Evolutionary conservation across 176 grass and related monocot species (phyloP).

Genomic region (Triticum urartu): DNA sequence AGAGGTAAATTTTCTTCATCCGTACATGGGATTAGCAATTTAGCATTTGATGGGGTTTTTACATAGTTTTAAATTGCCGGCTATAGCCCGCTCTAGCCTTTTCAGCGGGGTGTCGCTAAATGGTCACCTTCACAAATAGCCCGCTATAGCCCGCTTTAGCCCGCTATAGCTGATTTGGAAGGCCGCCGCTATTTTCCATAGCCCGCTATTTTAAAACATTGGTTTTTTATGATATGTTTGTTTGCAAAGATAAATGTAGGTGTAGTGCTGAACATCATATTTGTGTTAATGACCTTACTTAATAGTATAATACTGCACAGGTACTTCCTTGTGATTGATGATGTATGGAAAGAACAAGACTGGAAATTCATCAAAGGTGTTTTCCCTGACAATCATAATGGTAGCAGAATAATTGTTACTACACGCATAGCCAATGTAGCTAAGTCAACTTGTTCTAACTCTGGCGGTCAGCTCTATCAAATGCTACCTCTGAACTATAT

Average conservation of each 20-base stretch:
- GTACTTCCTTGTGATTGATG: not conserved
- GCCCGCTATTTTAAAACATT: too few relatives aligned
- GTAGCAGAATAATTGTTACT: not conserved
- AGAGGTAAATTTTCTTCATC: not conserved
- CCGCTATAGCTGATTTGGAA: too few relatives aligned
- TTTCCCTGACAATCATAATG: not conserved
- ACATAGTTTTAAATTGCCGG: too few relatives aligned
- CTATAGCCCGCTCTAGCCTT: too few relatives aligned
- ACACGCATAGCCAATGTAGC: not conserved
- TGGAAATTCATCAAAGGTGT: not conserved
- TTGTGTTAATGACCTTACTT: not conserved
- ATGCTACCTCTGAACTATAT: not conserved
- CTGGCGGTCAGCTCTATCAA: not conserved
- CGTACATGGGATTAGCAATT: not conserved
- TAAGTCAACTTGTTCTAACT: not conserved
- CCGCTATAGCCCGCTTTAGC: too few relatives aligned
- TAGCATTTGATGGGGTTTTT: too few relatives aligned
- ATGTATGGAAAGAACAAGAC: conserved; percentile 7
- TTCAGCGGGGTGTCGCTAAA: too few relatives aligned
- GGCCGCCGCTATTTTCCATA: too few relatives aligned
- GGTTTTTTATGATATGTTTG: not conserved
- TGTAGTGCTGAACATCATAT: too few relatives aligned
- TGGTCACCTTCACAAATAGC: too few relatives aligned
- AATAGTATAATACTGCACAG: not conserved
- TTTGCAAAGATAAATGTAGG: not conserved